A percentile compares a stretch with the other conserved stretches of the same genome.
phyloP scores from a whole-genome alignment of 148 eudicot species.

The Mesembryanthemum crystallinum region DNA sequence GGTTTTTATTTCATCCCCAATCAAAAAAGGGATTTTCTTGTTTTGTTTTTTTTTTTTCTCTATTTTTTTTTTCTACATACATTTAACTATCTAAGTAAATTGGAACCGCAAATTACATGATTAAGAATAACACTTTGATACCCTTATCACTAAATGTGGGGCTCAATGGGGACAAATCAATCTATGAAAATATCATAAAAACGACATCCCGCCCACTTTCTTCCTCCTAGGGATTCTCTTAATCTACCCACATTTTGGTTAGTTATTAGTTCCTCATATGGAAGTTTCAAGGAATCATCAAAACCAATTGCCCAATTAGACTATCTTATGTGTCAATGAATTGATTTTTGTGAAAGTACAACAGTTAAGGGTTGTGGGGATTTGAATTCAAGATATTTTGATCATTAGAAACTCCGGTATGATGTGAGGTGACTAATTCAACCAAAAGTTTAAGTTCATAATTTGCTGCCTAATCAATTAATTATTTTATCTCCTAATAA shows the following conservation, averaged over 20 bases:
- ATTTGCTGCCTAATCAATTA: no score
- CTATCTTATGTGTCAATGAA: neutral
- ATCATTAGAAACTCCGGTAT: no score
- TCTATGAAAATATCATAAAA: neutral
- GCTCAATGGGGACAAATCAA: constrained; percentile 22
- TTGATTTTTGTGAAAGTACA: no score
- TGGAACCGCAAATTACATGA: constrained; percentile 1
- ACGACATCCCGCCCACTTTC: neutral
- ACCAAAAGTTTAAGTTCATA: no score
- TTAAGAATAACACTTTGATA: neutral
- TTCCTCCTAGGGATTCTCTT: constrained; percentile 7
- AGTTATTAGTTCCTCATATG: neutral
- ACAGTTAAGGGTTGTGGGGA: no score
- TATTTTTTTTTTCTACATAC: neutral
- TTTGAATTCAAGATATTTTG: no score
- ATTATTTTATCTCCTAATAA: no score
- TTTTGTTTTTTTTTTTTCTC: neutral
- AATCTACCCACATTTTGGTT: constrained; percentile 13
- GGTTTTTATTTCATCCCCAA: constrained; percentile 4
- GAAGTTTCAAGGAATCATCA: neutral
- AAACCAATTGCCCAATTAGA: neutral
- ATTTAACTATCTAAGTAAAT: neutral
- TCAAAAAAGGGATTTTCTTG: neutral
- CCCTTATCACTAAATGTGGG: constrained; percentile 4
- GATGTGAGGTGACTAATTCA: no score